phyloP scores from a whole-genome alignment of 176 grass and related monocot species.

The Cenchrus fungigraminus region DNA sequence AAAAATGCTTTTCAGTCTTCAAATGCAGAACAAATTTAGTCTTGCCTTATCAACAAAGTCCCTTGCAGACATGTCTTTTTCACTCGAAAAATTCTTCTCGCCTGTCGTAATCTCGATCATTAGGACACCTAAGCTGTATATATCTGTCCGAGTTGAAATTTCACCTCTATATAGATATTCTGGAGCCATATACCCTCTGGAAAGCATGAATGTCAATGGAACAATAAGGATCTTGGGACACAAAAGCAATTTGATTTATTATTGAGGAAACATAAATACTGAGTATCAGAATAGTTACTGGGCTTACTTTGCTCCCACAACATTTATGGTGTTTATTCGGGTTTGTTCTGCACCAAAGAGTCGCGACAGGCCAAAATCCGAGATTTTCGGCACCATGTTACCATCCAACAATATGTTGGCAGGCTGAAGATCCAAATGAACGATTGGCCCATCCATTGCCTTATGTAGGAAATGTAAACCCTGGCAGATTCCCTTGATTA shows the following conservation, averaged over 20 bases:
- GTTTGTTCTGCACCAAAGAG: slow-evolving; percentile 25
- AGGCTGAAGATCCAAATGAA: slow-evolving; percentile 29
- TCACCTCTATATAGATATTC: slow-evolving; percentile 21
- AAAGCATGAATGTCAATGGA: neutral
- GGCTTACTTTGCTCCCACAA: slow-evolving; percentile 13
- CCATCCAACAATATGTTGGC: slow-evolving; percentile 14
- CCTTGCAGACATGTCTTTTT: neutral
- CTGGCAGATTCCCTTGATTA: slow-evolving; percentile 13
- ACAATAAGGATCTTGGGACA: neutral
- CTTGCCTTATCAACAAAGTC: neutral
- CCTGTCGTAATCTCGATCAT: neutral
- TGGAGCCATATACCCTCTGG: slow-evolving; percentile 17
- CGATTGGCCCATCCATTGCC: neutral
- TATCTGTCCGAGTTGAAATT: slow-evolving; percentile 2
- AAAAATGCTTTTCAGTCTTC: too few species aligned
- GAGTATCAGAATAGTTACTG: neutral
- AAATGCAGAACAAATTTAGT: neutral
- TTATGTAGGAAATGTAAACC: slow-evolving; percentile 19
- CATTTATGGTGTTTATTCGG: slow-evolving; percentile 20
- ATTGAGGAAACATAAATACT: neutral
- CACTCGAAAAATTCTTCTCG: neutral
- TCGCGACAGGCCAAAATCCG: slow-evolving; percentile 6
- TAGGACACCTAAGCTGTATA: neutral
- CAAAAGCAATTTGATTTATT: neutral
- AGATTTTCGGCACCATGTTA: slow-evolving; percentile 28